phyloP scores from a whole-genome alignment of 768 basidiomycete species.

The Tylopilus felleus region DNA sequence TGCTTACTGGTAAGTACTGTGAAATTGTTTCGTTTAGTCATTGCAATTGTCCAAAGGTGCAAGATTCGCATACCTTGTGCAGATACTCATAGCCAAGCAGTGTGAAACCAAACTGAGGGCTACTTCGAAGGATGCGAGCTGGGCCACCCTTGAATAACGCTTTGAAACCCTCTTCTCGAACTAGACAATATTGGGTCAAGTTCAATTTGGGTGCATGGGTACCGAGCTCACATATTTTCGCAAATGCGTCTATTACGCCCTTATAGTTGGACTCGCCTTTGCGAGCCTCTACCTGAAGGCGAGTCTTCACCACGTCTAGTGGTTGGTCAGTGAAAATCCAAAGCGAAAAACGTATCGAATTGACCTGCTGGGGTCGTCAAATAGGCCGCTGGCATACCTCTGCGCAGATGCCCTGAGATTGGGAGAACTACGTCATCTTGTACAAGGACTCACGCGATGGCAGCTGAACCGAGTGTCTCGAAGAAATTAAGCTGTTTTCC shows the following conservation, averaged over 20 bases:
- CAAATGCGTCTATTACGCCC: slow-evolving; percentile 84
- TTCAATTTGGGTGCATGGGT: slow-evolving; percentile 5
- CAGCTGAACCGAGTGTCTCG: slow-evolving; percentile 83
- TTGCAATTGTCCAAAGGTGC: background rate
- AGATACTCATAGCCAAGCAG: slow-evolving; percentile 76
- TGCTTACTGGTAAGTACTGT: slow-evolving; percentile 34
- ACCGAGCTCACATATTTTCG: slow-evolving; percentile 72
- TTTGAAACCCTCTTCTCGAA: slow-evolving; percentile 82
- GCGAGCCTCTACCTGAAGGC: slow-evolving; percentile 88
- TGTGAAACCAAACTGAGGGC: slow-evolving; percentile 94
- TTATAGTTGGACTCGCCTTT: slow-evolving; percentile 91
- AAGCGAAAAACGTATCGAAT: slow-evolving; percentile 16
- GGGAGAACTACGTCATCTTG: slow-evolving; percentile 12
- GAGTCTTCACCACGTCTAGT: slow-evolving; percentile 94
- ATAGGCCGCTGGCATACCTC: slow-evolving; percentile 98
- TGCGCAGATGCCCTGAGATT: slow-evolving; percentile 38
- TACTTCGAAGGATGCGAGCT: slow-evolving; percentile 83
- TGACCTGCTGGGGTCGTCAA: slow-evolving; percentile 86
- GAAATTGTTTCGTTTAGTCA: background rate
- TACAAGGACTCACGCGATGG: slow-evolving; percentile 61
- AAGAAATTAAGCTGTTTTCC: slow-evolving; percentile 89
- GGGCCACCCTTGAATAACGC: slow-evolving; percentile 92
- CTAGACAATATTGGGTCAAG: slow-evolving; percentile 36
- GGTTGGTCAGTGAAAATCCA: slow-evolving; percentile 12
- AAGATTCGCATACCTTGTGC: slow-evolving; percentile 49